Base-by-base conservation (phyloP, 1,284 basidiomycete genomes). In the Fomitiporia mediterranea region DNA sequence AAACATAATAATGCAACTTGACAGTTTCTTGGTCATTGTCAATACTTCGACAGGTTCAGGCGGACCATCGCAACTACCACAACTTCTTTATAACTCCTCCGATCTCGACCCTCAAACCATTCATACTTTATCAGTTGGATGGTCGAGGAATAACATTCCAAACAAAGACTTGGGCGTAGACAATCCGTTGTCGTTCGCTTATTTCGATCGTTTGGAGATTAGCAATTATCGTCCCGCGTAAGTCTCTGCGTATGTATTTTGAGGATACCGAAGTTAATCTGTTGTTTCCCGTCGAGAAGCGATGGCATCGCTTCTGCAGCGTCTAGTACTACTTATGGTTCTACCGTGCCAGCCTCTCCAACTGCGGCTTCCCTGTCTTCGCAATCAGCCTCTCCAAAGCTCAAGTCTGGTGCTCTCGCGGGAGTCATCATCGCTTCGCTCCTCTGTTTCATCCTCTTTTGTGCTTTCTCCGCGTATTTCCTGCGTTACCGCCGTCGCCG, bases 1-100 rank as follows among this genome's bases (percentile, higher is more conserved):
- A 8, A 48, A 44, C 32, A 44, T 60, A 55, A 51, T 56, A 7
- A 17, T 60, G 9, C 58, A 60, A 39, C 25, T 60, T 11, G 58
- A 60, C 37, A 51, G 40, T 17, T 23, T 34, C 11, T 25, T 51
- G 11, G 30, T 34, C 28, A 38, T 39, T n/a, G 35, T 47, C 9
- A 59, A 55, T 50, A 59, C 53, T 2, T 55, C 53, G 5, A 34
- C 53, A 9, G 53, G 49, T 4, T 13, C 25, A 5, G 49, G 32
- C 5, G 57, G 53, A 17, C 32, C 23, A 13, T 35, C 17, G 15
- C 32, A 23, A 8, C 19, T 46, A 15, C 57, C 53, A 7, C n/a
- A 27, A n/a, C 11, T 52, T 19, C 11, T 59, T 8, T 28, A 15
- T 3, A 55, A 28, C 21, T 23, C 15, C 13, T 9, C 23, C 1